A percentile compares a stretch with the other conserved stretches of the same genome.
phyloP scores from a whole-genome alignment of 305 asterid species.

The Lippia alba region DNA sequence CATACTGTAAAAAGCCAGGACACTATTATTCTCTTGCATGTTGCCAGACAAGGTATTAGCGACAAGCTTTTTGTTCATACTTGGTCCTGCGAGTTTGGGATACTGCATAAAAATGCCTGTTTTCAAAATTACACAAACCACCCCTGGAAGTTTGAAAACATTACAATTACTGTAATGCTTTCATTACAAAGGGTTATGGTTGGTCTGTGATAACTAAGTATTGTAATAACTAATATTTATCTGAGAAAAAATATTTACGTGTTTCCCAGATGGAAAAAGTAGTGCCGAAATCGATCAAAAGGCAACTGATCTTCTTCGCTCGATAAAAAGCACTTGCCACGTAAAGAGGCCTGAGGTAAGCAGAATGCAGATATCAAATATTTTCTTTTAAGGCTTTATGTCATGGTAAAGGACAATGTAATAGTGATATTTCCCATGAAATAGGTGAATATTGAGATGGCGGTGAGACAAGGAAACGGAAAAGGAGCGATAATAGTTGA shows the following conservation, averaged over 20 bases:
- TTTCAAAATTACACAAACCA: no score
- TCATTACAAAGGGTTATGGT: no score
- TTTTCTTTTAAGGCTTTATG: background rate
- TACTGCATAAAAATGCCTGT: no score
- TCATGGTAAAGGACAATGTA: conserved; percentile 2
- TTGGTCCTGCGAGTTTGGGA: no score
- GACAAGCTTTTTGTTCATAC: no score
- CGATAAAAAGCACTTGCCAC: conserved; percentile 61
- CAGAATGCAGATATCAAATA: background rate
- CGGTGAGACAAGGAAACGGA: conserved; percentile 62
- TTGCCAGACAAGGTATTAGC: conserved; percentile 57
- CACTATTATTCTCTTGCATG: conserved; percentile 67
- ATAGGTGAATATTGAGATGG: conserved; percentile 75
- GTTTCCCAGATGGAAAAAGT: conserved; percentile 50
- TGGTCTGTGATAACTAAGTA: background rate
- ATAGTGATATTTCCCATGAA: conserved; percentile 22
- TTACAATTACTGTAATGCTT: no score
- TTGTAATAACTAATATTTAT: background rate
- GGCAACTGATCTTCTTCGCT: conserved; percentile 57
- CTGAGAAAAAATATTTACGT: conserved; percentile 11
- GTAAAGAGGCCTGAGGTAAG: conserved; percentile 78
- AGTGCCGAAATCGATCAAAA: conserved; percentile 42
- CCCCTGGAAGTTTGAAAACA: no score
- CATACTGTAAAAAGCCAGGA: conserved; percentile 79
- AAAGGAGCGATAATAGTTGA: conserved; percentile 71